These are phyloP conservation scores for Larix kaempferi DNA, from an alignment of 75 land plant species.

Conservation along the genomic window DNA sequence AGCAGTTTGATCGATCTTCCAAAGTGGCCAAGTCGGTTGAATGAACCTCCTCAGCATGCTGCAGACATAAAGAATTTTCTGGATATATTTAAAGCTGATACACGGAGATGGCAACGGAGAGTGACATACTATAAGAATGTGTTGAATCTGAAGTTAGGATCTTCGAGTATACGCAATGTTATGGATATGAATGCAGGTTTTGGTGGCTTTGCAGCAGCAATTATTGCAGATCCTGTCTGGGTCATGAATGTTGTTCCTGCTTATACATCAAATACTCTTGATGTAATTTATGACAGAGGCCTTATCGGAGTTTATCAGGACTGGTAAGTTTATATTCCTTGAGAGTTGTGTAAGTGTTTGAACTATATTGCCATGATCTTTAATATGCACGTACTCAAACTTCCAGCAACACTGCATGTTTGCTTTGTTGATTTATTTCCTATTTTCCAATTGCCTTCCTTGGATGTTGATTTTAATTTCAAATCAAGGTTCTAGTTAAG, in stretches of 20 bases:
- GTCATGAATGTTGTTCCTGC: conserved; percentile 95
- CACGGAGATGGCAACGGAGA: conserved; percentile 62
- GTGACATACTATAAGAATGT: conserved; percentile 66
- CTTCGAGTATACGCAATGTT: conserved; percentile 59
- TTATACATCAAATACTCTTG: conserved; percentile 52
- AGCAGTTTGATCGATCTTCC: conserved; percentile 38
- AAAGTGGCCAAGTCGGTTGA: conserved; percentile 72
- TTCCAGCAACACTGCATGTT: neutral
- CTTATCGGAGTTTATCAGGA: conserved; percentile 91
- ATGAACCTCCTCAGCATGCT: conserved; percentile 50
- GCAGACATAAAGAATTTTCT: conserved; percentile 44
- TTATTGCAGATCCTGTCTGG: conserved; percentile 80
- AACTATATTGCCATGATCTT: neutral
- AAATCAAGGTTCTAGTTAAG: neutral
- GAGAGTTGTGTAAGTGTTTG: neutral
- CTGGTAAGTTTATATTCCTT: conserved; percentile 52
- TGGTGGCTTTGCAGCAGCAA: conserved; percentile 91
- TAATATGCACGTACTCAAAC: neutral
- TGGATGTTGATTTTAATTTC: neutral
- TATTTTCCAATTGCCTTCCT: neutral
- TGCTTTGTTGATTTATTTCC: neutral
- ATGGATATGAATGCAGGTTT: conserved; percentile 97
- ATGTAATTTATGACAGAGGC: conserved; percentile 82
- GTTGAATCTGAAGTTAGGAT: conserved; percentile 63
- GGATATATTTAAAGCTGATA: conserved; percentile 76